These are phyloP conservation scores for Suhomyces guaymorum DNA, from an alignment of 1,139 yeast species.

Conservation along the genomic window DNA sequence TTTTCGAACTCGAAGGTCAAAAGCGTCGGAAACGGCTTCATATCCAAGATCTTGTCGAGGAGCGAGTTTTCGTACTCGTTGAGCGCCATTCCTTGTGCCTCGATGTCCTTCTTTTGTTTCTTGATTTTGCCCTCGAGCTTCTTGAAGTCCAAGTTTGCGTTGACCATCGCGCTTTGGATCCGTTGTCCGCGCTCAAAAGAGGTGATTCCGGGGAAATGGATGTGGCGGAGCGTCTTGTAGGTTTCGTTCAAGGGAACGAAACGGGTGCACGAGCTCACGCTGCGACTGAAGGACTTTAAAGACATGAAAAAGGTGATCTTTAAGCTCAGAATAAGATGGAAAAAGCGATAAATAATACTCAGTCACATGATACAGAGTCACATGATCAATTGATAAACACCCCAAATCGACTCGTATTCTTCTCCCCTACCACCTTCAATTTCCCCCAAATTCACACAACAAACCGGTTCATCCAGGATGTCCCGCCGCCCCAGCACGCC, in stretches of 20 bases:
- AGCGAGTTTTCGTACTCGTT: constrained; percentile 50
- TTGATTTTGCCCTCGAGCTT: constrained; percentile 51
- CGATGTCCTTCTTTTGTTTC: constrained; percentile 38
- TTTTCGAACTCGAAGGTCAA: constrained; percentile 81
- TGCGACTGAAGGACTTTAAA: neutral
- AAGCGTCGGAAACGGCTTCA: constrained; percentile 64
- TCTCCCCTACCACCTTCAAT: no score
- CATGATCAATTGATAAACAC: no score
- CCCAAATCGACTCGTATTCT: no score
- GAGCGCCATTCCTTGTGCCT: constrained; percentile 41
- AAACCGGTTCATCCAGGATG: neutral
- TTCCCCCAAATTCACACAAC: no score
- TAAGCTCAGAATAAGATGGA: no score
- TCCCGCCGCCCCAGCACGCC: constrained; percentile 7
- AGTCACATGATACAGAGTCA: no score
- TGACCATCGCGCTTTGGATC: constrained; percentile 63
- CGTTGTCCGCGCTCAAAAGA: constrained; percentile 59
- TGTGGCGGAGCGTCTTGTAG: constrained; percentile 53
- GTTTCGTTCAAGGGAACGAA: constrained; percentile 36
- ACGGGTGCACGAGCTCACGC: constrained; percentile 17
- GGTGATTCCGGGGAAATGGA: constrained; percentile 59
- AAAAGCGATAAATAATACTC: no score
- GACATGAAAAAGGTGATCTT: no score
- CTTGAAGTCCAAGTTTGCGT: constrained; percentile 65
- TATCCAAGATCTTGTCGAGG: constrained; percentile 43